A percentile compares a stretch with the other conserved stretches of the same genome.
Evolutionary conservation across 2,329 filamentous ascomycete species (phyloP).

Genomic region (Fusarium mangiferae): DNA sequence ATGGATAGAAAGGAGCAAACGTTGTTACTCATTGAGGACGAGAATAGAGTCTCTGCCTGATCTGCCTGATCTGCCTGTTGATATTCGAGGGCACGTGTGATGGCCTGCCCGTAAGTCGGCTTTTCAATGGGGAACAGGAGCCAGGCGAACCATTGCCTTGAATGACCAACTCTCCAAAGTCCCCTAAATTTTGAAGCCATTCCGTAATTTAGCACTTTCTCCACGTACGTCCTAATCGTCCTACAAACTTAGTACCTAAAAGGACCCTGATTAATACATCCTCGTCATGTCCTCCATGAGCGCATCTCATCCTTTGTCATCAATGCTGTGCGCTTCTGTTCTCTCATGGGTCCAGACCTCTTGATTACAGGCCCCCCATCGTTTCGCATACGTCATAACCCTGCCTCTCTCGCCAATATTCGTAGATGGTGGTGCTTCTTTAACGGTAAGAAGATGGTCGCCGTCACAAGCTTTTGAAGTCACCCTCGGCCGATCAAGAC

Average conservation of each 20-base stretch:
- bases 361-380: not conserved
- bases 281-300: not conserved
- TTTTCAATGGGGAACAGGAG: constrained; percentile 4
- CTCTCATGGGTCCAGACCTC: constrained; percentile 1
- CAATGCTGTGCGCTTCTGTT: not conserved
- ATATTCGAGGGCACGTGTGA: constrained; percentile 23
- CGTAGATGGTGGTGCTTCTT: constrained; percentile 1
- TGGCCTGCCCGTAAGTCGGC: not conserved
- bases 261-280: not conserved
- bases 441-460: constrained; percentile 3
- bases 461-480: constrained; percentile 17
- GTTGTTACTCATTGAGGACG: constrained; percentile 14
- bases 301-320: constrained; percentile 3
- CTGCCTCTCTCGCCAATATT: not conserved
- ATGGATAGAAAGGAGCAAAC: not conserved
- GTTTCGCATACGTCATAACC: not conserved
- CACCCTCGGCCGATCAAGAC: constrained; percentile 16
- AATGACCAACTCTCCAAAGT: constrained; percentile 36
- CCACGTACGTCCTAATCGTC: not conserved
- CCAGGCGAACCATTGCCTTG: constrained; percentile 36
- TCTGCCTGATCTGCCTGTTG: constrained; percentile 40
- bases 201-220: not conserved
- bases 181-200: constrained; percentile 28
- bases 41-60: constrained; percentile 38
- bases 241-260: not conserved